Conservation (phyloP, 129 eudicot genomes). For the Logfia minima region DNA sequence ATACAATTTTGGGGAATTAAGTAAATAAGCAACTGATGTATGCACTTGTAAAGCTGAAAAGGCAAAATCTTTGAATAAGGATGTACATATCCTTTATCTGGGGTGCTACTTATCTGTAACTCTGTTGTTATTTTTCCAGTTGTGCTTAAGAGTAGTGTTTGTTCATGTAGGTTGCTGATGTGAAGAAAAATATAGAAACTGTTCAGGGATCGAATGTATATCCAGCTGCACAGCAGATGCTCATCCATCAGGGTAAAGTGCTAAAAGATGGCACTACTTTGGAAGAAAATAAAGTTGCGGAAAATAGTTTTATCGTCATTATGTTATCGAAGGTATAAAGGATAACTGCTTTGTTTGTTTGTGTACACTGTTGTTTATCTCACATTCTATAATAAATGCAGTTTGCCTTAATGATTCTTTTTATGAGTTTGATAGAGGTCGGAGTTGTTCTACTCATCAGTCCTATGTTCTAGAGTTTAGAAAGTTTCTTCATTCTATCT, state of each 20-base stretch:
- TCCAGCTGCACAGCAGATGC: conserved; percentile 80
- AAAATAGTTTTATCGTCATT: conserved; percentile 67
- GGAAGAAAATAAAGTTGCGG: conserved; percentile 73
- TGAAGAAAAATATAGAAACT: conserved; percentile 70
- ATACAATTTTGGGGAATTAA: background rate
- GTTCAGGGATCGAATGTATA: conserved; percentile 62
- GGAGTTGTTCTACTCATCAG: background rate
- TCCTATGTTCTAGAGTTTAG: background rate
- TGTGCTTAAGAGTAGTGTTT: background rate
- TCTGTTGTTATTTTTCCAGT: background rate
- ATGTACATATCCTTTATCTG: background rate
- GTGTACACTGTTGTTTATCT: background rate
- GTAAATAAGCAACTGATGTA: background rate
- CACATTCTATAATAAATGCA: background rate
- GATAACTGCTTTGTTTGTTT: background rate
- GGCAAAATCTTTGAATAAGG: background rate
- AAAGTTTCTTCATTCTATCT: background rate
- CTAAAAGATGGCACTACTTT: conserved; percentile 75
- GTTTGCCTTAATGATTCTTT: background rate
- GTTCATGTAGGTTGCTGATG: conserved; percentile 59
- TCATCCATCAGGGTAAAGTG: conserved; percentile 80
- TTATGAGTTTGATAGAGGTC: background rate
- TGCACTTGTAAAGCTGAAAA: background rate
- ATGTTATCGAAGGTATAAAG: conserved; percentile 68
- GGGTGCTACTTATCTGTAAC: background rate